Base-by-base conservation (phyloP, 768 basidiomycete species). In the Tephrocybe sp. region DNA sequence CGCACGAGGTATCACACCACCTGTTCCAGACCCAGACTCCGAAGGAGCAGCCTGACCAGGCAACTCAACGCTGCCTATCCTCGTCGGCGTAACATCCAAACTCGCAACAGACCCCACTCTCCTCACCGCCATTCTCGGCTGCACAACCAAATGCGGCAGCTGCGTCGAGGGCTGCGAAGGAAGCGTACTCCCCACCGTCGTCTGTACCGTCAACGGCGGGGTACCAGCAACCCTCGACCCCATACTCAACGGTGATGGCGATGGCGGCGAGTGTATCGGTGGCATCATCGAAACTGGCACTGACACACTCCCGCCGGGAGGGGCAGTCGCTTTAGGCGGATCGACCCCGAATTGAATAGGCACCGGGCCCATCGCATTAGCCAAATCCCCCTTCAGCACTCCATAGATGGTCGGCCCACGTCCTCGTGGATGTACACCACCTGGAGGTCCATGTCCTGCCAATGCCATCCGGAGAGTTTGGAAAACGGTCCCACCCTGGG, bases 401-500 rank as follows among this genome's bases (percentile, higher is more conserved):
- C 77, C 87, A 53, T 85, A 88, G 5, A 90, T 75, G 11, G 88
- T 89, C 20, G 75, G 73, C 9, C 74, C 73, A 7, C 56, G 39
- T 20, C 51, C 52, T 12, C 52, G 30, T 7, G 45, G 40, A 6
- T 26, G 26, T 26, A 26, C 26, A 26, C 48, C 51, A 20, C 31
- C 33, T 2, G 16, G 42, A 4, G 35, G 35, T 6, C 54, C 51
- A 10, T 52, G 58, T 1, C 48, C 55, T 10, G 39, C 47, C 6
- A 71, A 53, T 4, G 66, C 66, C 63, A 71, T 63, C 26, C 60
- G 60, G 45, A 74, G 62, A 0, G 65, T 56, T 22, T 60, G 56
- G 10, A 63, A 52, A 7, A 51, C 62, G 19, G 51, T 53, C 12
- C 57, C 52, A 12, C 52, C 48, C 47, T 19, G 46, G 36, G 45